Conservation (phyloP, 441 rosid species). For the Euphorbia schlechtendalii region DNA sequence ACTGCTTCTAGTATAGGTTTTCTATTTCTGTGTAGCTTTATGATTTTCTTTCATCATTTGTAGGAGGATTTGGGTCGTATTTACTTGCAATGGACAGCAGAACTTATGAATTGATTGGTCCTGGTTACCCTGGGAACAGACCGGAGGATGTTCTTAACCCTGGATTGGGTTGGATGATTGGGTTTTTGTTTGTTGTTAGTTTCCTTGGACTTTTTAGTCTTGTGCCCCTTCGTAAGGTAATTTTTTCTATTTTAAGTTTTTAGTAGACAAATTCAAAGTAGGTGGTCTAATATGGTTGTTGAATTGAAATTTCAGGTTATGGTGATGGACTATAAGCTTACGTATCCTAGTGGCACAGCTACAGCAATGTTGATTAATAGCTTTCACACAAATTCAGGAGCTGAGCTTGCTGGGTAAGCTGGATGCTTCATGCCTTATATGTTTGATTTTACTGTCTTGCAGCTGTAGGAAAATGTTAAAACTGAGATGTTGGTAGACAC, state of each 20-base stretch:
- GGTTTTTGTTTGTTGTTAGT: constrained; percentile 76
- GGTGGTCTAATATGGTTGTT: too few relatives aligned
- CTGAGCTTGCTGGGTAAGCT: constrained; percentile 79
- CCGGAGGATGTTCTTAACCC: constrained; percentile 64
- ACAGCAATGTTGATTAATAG: constrained; percentile 92
- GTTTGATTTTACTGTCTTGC: background rate
- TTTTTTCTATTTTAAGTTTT: background rate
- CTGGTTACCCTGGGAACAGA: constrained; percentile 76
- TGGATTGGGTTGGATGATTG: constrained; percentile 87
- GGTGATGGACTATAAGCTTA: constrained; percentile 83
- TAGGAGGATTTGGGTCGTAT: constrained; percentile 88
- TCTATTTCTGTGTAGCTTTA: background rate
- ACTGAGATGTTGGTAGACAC: background rate
- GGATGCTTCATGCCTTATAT: background rate
- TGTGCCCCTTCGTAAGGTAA: constrained; percentile 80
- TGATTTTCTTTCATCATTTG: background rate
- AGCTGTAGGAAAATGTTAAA: background rate
- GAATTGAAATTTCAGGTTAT: constrained; percentile 79
- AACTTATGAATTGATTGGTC: constrained; percentile 74
- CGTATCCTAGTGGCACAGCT: constrained; percentile 93
- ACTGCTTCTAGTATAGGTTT: background rate
- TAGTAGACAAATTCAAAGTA: too few relatives aligned
- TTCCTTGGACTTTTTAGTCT: constrained; percentile 86
- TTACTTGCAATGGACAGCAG: constrained; percentile 78
- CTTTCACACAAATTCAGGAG: constrained; percentile 80